Percentiles rank a stretch among this genome's conserved stretches.
phyloP scores from a whole-genome alignment of 495 filamentous ascomycete species.

The Trichocladium antarcticum region DNA sequence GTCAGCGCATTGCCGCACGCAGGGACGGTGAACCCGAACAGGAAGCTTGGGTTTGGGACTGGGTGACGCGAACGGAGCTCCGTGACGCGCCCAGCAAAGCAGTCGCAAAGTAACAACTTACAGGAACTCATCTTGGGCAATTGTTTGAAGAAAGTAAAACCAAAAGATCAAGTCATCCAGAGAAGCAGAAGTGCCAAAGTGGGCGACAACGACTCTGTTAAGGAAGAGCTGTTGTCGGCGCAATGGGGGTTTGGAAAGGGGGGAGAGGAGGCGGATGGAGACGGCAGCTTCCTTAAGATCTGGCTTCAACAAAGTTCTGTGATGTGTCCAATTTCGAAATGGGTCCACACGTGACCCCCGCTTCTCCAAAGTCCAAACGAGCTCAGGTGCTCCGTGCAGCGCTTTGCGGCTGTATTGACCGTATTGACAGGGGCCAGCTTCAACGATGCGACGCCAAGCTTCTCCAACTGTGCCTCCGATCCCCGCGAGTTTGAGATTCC shows the following conservation, averaged over 20 bases:
- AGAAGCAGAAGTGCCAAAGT: conserved; percentile 26
- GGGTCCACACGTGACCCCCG: conserved; percentile 30
- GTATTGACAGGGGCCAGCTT: neutral
- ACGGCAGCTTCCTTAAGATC: conserved; percentile 34
- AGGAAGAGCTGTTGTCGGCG: conserved; percentile 27
- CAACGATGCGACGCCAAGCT: neutral
- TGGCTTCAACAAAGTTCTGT: conserved; percentile 41
- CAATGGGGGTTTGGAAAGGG: conserved; percentile 29
- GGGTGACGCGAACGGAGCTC: conserved; percentile 3
- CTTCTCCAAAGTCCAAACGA: neutral
- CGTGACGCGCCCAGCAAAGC: conserved; percentile 16
- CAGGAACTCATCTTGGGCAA: conserved; percentile 47
- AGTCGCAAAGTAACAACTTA: too few species aligned
- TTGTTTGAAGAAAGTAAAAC: conserved; percentile 27
- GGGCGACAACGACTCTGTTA: conserved; percentile 32
- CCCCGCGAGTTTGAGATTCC: neutral
- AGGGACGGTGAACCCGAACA: neutral
- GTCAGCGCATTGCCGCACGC: conserved; percentile 24
- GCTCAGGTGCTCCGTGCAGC: neutral
- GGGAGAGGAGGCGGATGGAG: conserved; percentile 28
- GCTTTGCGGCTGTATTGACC: neutral
- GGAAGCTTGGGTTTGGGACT: neutral
- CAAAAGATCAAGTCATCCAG: conserved; percentile 33
- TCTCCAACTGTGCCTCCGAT: too few species aligned
- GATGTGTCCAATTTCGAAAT: conserved; percentile 45